phyloP scores from a whole-genome alignment of 2,329 filamentous ascomycete genomes.

The Pyrenochaeta sp. region DNA sequence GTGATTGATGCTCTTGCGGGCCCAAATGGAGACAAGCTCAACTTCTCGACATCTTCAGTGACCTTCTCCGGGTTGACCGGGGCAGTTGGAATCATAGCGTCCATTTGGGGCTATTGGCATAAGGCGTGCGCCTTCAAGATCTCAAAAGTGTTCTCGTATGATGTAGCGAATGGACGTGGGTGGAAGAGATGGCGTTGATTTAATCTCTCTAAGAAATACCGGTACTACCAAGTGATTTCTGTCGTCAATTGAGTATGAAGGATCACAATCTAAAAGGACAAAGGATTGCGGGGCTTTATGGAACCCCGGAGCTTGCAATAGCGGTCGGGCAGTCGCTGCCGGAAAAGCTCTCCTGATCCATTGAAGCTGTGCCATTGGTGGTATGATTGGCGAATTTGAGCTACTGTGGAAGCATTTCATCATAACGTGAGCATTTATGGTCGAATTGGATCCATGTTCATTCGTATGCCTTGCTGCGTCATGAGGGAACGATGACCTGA shows the following conservation, averaged over 20 bases:
- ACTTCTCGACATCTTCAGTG: constrained; percentile 36
- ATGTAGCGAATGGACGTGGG: constrained; percentile 2
- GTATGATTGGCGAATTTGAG: constrained; percentile 2
- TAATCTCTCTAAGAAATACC: neutral
- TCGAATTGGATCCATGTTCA: constrained; percentile 19
- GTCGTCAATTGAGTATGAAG: constrained; percentile 1
- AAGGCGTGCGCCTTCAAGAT: constrained; percentile 8
- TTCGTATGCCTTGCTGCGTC: constrained; percentile 12
- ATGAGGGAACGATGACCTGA: constrained; percentile 18
- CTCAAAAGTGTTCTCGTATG: constrained; percentile 4
- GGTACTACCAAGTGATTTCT: constrained; percentile 1
- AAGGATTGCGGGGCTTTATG: constrained; percentile 10
- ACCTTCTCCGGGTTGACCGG: constrained; percentile 35
- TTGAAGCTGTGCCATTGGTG: constrained; percentile 24
- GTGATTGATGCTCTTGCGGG: constrained; percentile 70
- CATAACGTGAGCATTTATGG: constrained; percentile 26
- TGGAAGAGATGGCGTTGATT: constrained; percentile 7
- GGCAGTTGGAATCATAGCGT: constrained; percentile 31
- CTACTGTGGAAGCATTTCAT: constrained; percentile 24
- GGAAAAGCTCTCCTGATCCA: constrained; percentile 24
- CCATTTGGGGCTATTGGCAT: constrained; percentile 23
- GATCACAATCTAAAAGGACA: neutral
- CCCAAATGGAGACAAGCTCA: constrained; percentile 67
- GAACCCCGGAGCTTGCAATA: constrained; percentile 7
- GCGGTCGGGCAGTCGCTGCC: constrained; percentile 7